Base-by-base conservation (phyloP, 768 basidiomycete genomes). In the Boletus rubropictus region DNA sequence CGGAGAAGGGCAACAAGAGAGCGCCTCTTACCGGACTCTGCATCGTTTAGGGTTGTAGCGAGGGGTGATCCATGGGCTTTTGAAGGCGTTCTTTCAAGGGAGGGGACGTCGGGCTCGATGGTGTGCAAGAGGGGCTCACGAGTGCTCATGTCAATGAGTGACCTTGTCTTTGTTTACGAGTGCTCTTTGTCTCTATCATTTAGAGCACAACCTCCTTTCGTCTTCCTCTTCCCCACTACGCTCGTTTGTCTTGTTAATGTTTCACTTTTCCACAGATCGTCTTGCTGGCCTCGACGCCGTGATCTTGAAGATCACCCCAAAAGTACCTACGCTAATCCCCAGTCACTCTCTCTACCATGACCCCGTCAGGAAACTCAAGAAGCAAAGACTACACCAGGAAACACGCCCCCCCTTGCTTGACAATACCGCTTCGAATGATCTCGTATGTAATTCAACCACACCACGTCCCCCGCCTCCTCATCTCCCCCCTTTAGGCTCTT, bases 21-120 rank as follows among this genome's bases (percentile, higher is more conserved):
- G 31, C 3, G 22, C n/a, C n/a, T n/a, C 14, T 52, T 57, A 80
- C 90, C 90, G 48, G 86, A 76, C 69, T 93, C 91, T 58, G 88
- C 82, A 56, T 89, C 87, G 42, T 68, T 70, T 27, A 73, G 73
- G 14, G 72, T 79, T 0, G 79, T 73, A 15, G 82, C 81, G 21
- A 83, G 77, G 2, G 76, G 74, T 25, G 69, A 53, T 27, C 66
- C 56, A 21, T 66, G 42, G 42, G 59, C 12, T 45, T 59, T 64
- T 15, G 61, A 44, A 43, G 60, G 54, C 50, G 64, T 46, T 35
- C 57, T 57, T 45, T 70, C 62, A 37, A 70, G 72, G 35, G 91
- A 8, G 17, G 17, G n/a, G n/a, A n/a, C 90, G 65, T 95, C 92
- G 25, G 92, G 81, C 64, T 94, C 92, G 46, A 95, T 95, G 28